A percentile compares a stretch with the other conserved stretches of the same genome.
Conservation (phyloP, 2,329 filamentous ascomycete species). For the Lachnellula cervina region DNA sequence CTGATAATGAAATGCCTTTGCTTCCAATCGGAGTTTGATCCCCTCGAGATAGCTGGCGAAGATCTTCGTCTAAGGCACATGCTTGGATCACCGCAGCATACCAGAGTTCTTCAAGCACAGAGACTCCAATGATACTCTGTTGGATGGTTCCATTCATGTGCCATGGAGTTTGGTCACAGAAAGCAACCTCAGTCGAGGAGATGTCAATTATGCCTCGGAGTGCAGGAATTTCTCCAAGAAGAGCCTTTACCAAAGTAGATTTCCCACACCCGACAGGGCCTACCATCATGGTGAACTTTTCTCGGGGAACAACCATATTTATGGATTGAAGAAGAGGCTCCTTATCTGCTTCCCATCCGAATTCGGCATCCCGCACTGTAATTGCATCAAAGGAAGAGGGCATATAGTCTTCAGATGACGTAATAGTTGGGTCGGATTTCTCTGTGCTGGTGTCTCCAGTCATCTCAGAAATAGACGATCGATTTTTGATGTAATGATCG, state of each 20-base stretch:
- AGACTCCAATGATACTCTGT: conserved; percentile 35
- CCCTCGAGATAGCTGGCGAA: conserved; percentile 22
- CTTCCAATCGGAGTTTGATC: conserved; percentile 28
- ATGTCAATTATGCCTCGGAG: conserved; percentile 5
- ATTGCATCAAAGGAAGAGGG: neutral
- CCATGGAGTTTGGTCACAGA: conserved; percentile 42
- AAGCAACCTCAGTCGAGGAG: conserved; percentile 28
- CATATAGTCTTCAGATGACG: neutral
- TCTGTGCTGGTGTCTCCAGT: neutral
- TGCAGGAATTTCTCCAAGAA: conserved; percentile 21
- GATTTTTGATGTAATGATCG: neutral
- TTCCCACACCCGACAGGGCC: conserved; percentile 31
- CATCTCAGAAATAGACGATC: neutral
- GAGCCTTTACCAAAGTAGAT: conserved; percentile 19
- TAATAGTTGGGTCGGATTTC: neutral
- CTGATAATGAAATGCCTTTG: conserved; percentile 30
- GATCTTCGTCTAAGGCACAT: conserved; percentile 19
- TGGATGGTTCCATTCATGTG: conserved; percentile 37
- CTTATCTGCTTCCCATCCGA: neutral
- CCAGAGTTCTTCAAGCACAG: conserved; percentile 21
- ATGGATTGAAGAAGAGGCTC: conserved; percentile 4
- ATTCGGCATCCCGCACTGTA: neutral
- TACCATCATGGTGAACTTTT: conserved; percentile 22
- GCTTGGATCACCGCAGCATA: conserved; percentile 21
- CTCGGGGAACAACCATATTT: conserved; percentile 3